Evolutionary conservation across 2,329 filamentous ascomycete species (phyloP).

Genomic region (Diplodia sapinea): DNA sequence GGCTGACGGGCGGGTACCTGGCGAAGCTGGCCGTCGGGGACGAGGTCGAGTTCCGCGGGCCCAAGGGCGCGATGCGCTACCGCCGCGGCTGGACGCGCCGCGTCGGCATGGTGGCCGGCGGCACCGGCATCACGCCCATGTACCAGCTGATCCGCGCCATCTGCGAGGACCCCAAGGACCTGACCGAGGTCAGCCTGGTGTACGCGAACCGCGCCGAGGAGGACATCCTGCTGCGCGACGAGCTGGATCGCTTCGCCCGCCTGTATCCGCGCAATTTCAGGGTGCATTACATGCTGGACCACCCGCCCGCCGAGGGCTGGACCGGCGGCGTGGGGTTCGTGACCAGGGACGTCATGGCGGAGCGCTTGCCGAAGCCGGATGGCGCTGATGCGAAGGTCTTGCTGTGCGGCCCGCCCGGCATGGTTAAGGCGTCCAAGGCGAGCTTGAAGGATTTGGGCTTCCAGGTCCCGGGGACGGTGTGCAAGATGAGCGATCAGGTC

Average conservation of each 20-base stretch:
- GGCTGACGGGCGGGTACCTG: conserved; percentile 59
- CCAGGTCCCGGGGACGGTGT: conserved; percentile 55
- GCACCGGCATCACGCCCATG: conserved; percentile 63
- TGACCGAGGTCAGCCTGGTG: conserved; percentile 62
- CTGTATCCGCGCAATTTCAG: conserved; percentile 63
- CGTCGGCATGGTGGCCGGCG: conserved; percentile 64
- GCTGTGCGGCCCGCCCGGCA: conserved; percentile 66
- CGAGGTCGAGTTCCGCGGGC: conserved; percentile 59
- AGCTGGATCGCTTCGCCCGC: conserved; percentile 62
- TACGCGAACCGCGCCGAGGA: conserved; percentile 65
- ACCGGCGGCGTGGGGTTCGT: conserved; percentile 57
- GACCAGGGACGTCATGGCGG: conserved; percentile 57
- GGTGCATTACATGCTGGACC: conserved; percentile 62
- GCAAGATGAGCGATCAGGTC: conserved; percentile 62
- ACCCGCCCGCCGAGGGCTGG: conserved; percentile 55
- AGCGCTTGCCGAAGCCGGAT: conserved; percentile 55
- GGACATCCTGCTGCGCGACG: conserved; percentile 64
- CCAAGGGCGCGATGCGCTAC: conserved; percentile 64
- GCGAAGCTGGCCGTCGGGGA: conserved; percentile 56
- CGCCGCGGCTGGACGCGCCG: conserved; percentile 47
- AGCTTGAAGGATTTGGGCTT: conserved; percentile 54
- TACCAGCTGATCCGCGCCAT: conserved; percentile 68
- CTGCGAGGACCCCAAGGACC: conserved; percentile 65
- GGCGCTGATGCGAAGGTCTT: conserved; percentile 58
- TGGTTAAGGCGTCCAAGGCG: conserved; percentile 64